Evolutionary conservation across 2,329 filamentous ascomycete species (phyloP).

Genomic region (Zymoseptoria ardabiliae): DNA sequence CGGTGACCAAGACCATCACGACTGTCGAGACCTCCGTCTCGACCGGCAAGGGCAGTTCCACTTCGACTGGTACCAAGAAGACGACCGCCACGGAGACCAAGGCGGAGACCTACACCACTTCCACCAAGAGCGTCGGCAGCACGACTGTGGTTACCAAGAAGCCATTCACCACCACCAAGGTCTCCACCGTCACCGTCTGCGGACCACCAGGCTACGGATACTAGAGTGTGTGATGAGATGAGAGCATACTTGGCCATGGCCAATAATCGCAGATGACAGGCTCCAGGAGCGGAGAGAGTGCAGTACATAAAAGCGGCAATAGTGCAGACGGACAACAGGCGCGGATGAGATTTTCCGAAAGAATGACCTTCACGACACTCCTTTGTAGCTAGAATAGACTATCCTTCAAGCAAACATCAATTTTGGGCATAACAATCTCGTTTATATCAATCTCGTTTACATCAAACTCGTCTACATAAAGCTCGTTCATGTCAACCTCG

Average conservation of each 20-base stretch:
- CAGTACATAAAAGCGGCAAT: not conserved
- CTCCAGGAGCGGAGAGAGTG: not conserved
- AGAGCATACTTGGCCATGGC: not conserved
- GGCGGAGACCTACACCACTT: not conserved
- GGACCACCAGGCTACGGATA: not conserved
- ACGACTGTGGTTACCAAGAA: not conserved
- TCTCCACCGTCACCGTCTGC: constrained; percentile 1
- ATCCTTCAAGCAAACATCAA: not conserved
- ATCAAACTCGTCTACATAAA: too few relatives aligned
- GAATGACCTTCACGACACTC: constrained; percentile 5
- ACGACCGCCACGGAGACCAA: not conserved
- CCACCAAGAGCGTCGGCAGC: not conserved
- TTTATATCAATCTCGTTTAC: not conserved
- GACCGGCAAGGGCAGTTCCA: not conserved
- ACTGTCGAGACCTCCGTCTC: not conserved
- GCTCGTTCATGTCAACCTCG: not conserved
- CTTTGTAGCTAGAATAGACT: constrained; percentile 10
- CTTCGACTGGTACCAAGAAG: not conserved
- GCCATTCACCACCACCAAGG: constrained; percentile 2
- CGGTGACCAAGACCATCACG: not conserved
- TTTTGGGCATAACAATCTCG: not conserved
- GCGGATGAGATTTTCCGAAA: not conserved
- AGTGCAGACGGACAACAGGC: not conserved
- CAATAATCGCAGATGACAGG: not conserved
- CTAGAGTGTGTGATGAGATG: not conserved